Evolutionary conservation across 495 filamentous ascomycete genomes (phyloP).

Genomic region (Podospora pseudoanserina): DNA sequence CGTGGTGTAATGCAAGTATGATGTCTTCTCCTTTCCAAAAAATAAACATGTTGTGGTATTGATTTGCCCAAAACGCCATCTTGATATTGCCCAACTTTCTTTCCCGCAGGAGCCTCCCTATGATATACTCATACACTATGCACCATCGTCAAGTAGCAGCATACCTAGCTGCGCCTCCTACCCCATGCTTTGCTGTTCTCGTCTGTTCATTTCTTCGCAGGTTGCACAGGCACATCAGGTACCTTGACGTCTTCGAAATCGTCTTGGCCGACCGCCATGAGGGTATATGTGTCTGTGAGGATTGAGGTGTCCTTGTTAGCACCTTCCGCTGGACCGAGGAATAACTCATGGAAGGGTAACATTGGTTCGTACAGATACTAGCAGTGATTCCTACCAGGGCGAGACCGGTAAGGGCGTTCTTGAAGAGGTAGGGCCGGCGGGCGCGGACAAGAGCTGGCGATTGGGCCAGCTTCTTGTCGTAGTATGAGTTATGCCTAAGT

Average conservation of each 20-base stretch:
- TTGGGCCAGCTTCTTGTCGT: slow-evolving; percentile 77
- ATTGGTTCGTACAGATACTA: slow-evolving; percentile 64
- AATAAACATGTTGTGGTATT: not conserved
- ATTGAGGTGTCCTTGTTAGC: slow-evolving; percentile 5
- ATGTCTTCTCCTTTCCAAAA: not conserved
- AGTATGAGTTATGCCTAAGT: slow-evolving; percentile 76
- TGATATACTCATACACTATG: not conserved
- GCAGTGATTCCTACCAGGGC: slow-evolving; percentile 65
- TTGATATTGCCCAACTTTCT: not conserved
- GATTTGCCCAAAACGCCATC: not conserved
- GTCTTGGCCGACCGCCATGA: slow-evolving; percentile 87
- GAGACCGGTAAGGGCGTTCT: slow-evolving; percentile 74
- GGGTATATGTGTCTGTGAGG: slow-evolving; percentile 74
- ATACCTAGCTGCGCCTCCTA: not conserved
- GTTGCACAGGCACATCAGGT: slow-evolving; percentile 57
- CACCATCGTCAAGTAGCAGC: not conserved
- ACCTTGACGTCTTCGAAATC: slow-evolving; percentile 95
- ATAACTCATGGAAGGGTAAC: not conserved
- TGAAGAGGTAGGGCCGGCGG: slow-evolving; percentile 84
- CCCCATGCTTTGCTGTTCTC: not conserved
- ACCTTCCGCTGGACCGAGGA: not conserved
- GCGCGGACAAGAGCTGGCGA: slow-evolving; percentile 83
- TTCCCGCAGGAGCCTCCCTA: not conserved
- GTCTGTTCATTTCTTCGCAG: slow-evolving; percentile 29
- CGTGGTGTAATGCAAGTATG: not conserved